Evolutionary conservation across 441 rosid genomes (phyloP).

Genomic region (Populus tomentosa): DNA sequence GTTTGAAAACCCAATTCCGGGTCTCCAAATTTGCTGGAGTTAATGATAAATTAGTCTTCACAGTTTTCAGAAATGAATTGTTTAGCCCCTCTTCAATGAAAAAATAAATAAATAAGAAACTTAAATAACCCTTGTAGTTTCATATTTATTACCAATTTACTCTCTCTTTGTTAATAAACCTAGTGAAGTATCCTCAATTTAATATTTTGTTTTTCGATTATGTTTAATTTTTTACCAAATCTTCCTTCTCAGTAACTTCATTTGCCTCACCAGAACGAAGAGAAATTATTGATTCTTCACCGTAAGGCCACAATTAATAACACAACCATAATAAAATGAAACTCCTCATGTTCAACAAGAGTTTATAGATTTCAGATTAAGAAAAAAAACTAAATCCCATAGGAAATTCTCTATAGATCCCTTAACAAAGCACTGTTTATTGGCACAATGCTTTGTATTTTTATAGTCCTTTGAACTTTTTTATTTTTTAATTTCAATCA

Average conservation of each 20-base stretch:
- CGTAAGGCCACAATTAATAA: not conserved
- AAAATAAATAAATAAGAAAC: not conserved
- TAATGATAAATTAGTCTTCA: too few species aligned
- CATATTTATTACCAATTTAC: not conserved
- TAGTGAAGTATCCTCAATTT: not conserved
- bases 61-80: not conserved
- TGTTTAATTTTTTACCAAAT: not conserved
- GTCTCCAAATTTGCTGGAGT: not conserved
- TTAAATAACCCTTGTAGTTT: not conserved
- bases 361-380: not conserved
- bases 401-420: not conserved
- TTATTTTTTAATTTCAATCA: not conserved
- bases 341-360: not conserved
- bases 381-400: not conserved
- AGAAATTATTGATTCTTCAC: not conserved
- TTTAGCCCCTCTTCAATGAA: not conserved
- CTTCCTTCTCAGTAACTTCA: not conserved
- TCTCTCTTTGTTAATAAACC: not conserved
- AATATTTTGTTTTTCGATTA: too few species aligned
- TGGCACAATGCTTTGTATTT: not conserved
- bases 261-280: not conserved
- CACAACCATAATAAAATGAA: not conserved
- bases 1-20: not conserved
- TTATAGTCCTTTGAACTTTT: not conserved
- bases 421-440: not conserved